A percentile compares a stretch with the other conserved stretches of the same genome.
Conservation (phyloP, 768 basidiomycete genomes). For the Phallus indusiatus region DNA sequence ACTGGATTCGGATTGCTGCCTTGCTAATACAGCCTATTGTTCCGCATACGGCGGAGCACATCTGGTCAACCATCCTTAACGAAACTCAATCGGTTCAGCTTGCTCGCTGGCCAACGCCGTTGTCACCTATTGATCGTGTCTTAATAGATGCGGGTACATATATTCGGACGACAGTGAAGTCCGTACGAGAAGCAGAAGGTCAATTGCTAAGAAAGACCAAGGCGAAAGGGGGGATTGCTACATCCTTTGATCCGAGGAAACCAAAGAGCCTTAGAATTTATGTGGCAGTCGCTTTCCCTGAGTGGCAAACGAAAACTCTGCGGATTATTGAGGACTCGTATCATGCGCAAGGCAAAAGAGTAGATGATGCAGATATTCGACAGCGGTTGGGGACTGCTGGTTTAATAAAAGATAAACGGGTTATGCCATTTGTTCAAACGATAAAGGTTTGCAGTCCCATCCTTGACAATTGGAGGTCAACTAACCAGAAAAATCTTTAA, state of each 20-base stretch:
- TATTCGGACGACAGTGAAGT: conserved; percentile 87
- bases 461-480: neutral
- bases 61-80: conserved; percentile 70
- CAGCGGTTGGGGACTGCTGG: conserved; percentile 57
- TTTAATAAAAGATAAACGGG: conserved; percentile 89
- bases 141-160: conserved; percentile 69
- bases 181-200: conserved; percentile 81
- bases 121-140: conserved; percentile 47
- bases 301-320: conserved; percentile 86
- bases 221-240: conserved; percentile 38
- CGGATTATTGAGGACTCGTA: conserved; percentile 65
- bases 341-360: conserved; percentile 41
- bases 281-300: conserved; percentile 83
- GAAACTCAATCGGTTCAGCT: conserved; percentile 69
- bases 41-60: conserved; percentile 89
- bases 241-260: conserved; percentile 74
- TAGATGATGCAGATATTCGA: conserved; percentile 78
- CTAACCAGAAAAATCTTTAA: neutral
- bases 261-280: conserved; percentile 84
- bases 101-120: conserved; percentile 73
- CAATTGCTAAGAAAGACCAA: conserved; percentile 73
- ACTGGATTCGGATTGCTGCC: conserved; percentile 77
- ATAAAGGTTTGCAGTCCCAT: conserved; percentile 63
- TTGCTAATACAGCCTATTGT: conserved; percentile 80
- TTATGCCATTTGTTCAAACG: conserved; percentile 88